These are phyloP conservation scores for Limnomonas spitsbergensis DNA, from an alignment of 139 green algal genomes.

Conservation along the genomic window DNA sequence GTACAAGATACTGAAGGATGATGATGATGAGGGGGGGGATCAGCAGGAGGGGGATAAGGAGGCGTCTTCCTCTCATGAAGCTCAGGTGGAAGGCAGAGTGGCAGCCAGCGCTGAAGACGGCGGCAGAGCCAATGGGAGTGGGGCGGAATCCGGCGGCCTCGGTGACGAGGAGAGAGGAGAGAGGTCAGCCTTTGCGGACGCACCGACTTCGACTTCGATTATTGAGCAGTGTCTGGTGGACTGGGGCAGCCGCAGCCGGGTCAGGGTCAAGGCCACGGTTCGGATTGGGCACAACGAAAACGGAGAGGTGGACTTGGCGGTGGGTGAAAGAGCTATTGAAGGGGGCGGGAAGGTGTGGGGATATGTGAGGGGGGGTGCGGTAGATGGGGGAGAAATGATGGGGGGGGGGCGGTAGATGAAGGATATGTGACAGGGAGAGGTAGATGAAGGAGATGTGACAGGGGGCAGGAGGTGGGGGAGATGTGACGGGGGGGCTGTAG, in stretches of 20 bases:
- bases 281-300: constrained; percentile 29
- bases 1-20: constrained; percentile 13
- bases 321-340: too few relatives aligned
- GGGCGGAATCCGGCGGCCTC: neutral
- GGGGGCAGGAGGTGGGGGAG: too few relatives aligned
- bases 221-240: constrained; percentile 34
- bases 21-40: constrained; percentile 5
- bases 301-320: constrained; percentile 45
- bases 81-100: too few relatives aligned
- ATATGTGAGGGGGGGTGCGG: too few relatives aligned
- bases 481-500: too few relatives aligned
- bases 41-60: constrained; percentile 3
- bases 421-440: too few relatives aligned
- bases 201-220: constrained; percentile 20
- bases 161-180: constrained; percentile 12
- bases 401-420: too few relatives aligned
- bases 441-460: too few relatives aligned
- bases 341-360: too few relatives aligned
- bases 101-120: neutral
- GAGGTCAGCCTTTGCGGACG: neutral
- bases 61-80: too few relatives aligned
- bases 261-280: constrained; percentile 38
- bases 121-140: neutral
- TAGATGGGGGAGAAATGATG: too few relatives aligned
- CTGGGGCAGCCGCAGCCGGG: constrained; percentile 20